A percentile compares a stretch with the other conserved stretches of the same genome.
Conservation (phyloP, 2,329 filamentous ascomycete genomes). For the Alternaria sp. region DNA sequence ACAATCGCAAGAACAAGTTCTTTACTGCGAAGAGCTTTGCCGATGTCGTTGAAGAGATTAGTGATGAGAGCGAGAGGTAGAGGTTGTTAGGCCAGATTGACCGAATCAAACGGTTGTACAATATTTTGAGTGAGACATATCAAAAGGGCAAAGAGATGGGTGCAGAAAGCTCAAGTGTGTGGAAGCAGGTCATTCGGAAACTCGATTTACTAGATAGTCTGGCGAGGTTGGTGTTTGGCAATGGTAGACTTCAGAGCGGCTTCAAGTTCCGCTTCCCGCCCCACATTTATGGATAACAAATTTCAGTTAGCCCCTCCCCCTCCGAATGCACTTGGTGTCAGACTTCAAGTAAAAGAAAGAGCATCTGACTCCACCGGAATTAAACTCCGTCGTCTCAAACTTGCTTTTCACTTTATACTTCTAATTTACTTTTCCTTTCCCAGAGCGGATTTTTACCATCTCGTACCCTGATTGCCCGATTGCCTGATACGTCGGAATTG, state of each 20-base stretch:
- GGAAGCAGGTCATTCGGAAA: slow-evolving; percentile 19
- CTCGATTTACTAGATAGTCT: too few species aligned
- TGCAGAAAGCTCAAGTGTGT: slow-evolving; percentile 26
- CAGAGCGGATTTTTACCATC: background rate
- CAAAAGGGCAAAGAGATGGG: slow-evolving; percentile 27
- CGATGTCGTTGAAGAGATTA: slow-evolving; percentile 34
- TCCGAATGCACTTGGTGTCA: slow-evolving; percentile 8
- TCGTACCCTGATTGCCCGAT: background rate
- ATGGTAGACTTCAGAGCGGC: background rate
- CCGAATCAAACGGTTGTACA: slow-evolving; percentile 58
- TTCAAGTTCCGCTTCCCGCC: slow-evolving; percentile 1
- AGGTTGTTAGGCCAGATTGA: slow-evolving; percentile 52
- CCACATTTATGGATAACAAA: slow-evolving; percentile 40
- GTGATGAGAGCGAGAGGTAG: slow-evolving; percentile 12
- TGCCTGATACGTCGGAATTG: background rate
- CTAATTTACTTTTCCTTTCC: background rate
- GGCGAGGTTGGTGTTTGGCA: background rate
- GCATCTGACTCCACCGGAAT: background rate
- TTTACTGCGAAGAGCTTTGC: slow-evolving; percentile 49
- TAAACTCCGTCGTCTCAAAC: background rate
- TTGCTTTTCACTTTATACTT: background rate
- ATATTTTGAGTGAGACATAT: slow-evolving; percentile 27
- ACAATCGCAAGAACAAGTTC: slow-evolving; percentile 66
- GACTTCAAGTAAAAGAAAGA: background rate
- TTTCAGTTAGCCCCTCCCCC: slow-evolving; percentile 20